A percentile compares a stretch with the other conserved stretches of the same genome.
These are phyloP conservation scores for Lachnellula suecica DNA, from an alignment of 2,329 filamentous ascomycete genomes.

Conservation along the genomic window DNA sequence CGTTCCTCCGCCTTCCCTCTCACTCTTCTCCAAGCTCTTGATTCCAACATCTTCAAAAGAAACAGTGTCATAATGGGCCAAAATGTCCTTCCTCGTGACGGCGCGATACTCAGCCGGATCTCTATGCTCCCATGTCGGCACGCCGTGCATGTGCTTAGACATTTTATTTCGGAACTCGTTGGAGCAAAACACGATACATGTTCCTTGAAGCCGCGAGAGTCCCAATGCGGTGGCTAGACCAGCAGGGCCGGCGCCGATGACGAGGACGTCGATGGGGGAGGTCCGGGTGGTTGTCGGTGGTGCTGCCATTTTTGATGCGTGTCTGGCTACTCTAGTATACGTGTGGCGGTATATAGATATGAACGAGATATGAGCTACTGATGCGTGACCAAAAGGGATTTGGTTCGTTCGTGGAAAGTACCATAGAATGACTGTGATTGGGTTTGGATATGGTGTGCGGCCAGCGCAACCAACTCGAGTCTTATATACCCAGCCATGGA, in stretches of 20 bases:
- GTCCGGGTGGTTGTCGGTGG: neutral
- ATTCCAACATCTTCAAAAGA: slow-evolving; percentile 27
- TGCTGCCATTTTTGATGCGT: neutral
- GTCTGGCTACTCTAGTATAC: neutral
- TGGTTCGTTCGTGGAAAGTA: neutral
- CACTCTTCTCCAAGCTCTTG: no score
- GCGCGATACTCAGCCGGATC: slow-evolving; percentile 32
- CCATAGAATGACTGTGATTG: neutral
- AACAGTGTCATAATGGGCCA: slow-evolving; percentile 34
- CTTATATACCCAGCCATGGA: neutral
- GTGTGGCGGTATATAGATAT: neutral
- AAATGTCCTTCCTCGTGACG: slow-evolving; percentile 34
- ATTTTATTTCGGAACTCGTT: slow-evolving; percentile 40
- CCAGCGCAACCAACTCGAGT: neutral
- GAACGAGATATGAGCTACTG: neutral
- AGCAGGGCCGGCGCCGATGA: slow-evolving; percentile 43
- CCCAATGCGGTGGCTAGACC: slow-evolving; percentile 40
- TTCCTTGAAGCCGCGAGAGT: slow-evolving; percentile 37
- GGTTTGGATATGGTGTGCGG: no score
- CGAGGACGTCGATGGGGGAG: neutral
- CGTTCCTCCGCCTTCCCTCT: no score
- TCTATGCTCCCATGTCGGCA: slow-evolving; percentile 36
- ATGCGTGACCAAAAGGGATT: neutral
- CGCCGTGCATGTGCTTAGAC: slow-evolving; percentile 43
- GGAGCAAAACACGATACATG: slow-evolving; percentile 43